Evolutionary conservation across 2,329 filamentous ascomycete species (phyloP).

Genomic region (Penicillium sp.): DNA sequence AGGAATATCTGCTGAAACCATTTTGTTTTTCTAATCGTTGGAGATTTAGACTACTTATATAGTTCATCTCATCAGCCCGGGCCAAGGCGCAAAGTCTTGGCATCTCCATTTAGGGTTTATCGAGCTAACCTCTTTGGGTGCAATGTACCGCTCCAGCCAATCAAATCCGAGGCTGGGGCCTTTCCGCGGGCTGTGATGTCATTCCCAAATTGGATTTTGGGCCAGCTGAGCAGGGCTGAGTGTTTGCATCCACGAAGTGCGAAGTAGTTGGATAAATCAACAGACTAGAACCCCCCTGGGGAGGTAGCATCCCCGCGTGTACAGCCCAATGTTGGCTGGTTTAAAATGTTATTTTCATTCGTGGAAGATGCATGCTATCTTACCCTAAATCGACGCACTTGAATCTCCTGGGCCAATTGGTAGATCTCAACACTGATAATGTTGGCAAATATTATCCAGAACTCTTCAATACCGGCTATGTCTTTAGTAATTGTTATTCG

Average conservation of each 20-base stretch:
- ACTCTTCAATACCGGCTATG: fast-evolving
- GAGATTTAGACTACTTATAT: neutral
- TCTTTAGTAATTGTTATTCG: neutral
- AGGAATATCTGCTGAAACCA: neutral
- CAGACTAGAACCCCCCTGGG: neutral
- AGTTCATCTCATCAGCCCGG: neutral
- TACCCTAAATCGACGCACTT: neutral
- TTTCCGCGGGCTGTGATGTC: slow-evolving; percentile 11
- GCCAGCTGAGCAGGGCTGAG: slow-evolving; percentile 1
- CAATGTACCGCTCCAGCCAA: slow-evolving; percentile 1
- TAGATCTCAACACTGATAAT: neutral
- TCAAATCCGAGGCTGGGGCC: neutral
- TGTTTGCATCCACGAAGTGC: neutral
- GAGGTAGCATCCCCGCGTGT: neutral
- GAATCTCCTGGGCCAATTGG: neutral
- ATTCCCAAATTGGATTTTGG: neutral
- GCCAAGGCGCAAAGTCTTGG: slow-evolving; percentile 6
- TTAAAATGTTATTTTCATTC: neutral
- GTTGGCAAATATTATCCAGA: neutral
- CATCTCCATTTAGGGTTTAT: neutral
- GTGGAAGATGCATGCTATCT: neutral
- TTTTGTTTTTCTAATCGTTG: neutral
- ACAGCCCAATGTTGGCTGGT: too few species aligned
- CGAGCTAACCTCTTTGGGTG: neutral
- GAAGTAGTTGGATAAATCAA: neutral